These are phyloP conservation scores for Trichomonas vaginalis DNA, from an alignment of 208 protist genomes.

Conservation along the genomic window DNA sequence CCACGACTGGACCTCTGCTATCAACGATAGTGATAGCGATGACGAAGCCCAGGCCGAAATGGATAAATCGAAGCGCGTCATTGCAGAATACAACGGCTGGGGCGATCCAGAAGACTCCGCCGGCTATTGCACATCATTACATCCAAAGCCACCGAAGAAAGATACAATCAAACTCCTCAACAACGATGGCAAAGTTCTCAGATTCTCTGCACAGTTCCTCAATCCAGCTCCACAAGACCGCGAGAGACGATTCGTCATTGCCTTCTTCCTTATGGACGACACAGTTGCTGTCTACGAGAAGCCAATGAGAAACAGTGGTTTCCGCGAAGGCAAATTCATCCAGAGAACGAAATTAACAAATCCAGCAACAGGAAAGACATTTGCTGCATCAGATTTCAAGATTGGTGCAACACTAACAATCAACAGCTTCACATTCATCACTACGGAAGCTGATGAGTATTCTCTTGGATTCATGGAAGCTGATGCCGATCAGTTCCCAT, in stretches of 20 bases:
- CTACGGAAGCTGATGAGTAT: neutral
- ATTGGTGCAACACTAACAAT: neutral
- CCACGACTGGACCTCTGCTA: neutral
- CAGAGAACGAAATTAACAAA: constrained; percentile 12
- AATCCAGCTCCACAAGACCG: constrained; percentile 22
- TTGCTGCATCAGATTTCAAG: constrained; percentile 5
- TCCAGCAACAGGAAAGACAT: neutral
- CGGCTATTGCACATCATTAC: neutral
- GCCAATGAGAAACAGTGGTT: constrained; percentile 28
- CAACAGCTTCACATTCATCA: neutral
- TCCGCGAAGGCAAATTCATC: constrained; percentile 32
- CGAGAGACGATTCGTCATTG: constrained; percentile 21
- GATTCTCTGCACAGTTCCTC: constrained; percentile 23
- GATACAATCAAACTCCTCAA: neutral
- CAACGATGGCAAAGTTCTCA: neutral
- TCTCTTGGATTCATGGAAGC: neutral
- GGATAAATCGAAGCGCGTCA: neutral
- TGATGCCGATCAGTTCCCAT: neutral
- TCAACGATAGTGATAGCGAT: neutral
- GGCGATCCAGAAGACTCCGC: neutral
- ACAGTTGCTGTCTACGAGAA: constrained; percentile 25
- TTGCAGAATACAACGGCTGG: neutral
- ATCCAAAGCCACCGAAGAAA: neutral
- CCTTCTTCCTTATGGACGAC: constrained; percentile 20
- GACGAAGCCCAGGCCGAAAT: neutral